Conservation (phyloP, 2,329 filamentous ascomycete species). For the Grosmannia huntii region DNA sequence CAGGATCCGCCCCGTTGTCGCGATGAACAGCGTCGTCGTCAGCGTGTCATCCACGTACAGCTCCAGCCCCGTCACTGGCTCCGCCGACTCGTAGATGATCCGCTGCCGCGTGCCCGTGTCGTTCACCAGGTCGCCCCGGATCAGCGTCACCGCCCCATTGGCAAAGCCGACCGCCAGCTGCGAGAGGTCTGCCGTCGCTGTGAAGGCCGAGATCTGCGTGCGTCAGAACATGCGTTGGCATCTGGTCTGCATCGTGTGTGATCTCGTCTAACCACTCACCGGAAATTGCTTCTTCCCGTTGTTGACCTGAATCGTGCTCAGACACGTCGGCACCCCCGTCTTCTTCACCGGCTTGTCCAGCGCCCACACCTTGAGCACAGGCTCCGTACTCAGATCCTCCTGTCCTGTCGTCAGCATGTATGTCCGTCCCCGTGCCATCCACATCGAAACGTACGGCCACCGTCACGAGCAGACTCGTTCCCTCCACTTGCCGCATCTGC, state of each 20-base stretch:
- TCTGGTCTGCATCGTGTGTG: no score
- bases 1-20: slow-evolving; percentile 77
- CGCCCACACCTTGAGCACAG: slow-evolving; percentile 93
- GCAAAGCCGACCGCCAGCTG: slow-evolving; percentile 93
- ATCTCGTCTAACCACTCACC: slow-evolving; percentile 31
- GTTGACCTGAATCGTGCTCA: slow-evolving; percentile 74
- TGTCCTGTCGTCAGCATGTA: slow-evolving; percentile 25
- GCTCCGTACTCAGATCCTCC: slow-evolving; percentile 80
- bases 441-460: slow-evolving; percentile 39
- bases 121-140: slow-evolving; percentile 87
- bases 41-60: slow-evolving; percentile 47
- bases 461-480: slow-evolving; percentile 76
- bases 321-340: slow-evolving; percentile 74
- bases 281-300: slow-evolving; percentile 90
- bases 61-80: slow-evolving; percentile 86
- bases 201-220: slow-evolving; percentile 67
- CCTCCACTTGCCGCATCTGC: slow-evolving; percentile 84
- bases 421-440: no score
- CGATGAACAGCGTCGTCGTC: slow-evolving; percentile 80
- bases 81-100: slow-evolving; percentile 91
- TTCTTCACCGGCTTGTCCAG: slow-evolving; percentile 91
- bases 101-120: slow-evolving; percentile 89
- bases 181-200: slow-evolving; percentile 74
- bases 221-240: no score
- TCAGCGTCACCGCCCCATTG: slow-evolving; percentile 86